Evolutionary conservation across 495 filamentous ascomycete species (phyloP).

Genomic region (Lineolata rhizophorae): DNA sequence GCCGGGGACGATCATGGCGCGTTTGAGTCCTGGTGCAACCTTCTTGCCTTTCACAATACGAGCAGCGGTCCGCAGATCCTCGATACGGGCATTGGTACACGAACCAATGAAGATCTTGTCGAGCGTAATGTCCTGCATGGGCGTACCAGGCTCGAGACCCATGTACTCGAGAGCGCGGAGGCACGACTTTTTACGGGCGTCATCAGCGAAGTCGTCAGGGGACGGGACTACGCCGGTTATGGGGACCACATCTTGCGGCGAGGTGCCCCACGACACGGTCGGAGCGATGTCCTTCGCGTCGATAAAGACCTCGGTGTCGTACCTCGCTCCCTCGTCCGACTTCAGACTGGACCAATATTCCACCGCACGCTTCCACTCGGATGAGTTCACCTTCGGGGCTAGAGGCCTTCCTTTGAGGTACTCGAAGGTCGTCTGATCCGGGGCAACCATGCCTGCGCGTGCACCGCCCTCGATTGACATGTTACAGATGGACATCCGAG

Average conservation of each 20-base stretch:
- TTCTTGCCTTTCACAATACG: conserved; percentile 68
- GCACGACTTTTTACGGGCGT: conserved; percentile 55
- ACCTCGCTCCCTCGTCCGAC: conserved; percentile 68
- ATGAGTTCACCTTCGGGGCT: conserved; percentile 59
- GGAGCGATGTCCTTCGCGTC: conserved; percentile 82
- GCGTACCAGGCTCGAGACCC: conserved; percentile 67
- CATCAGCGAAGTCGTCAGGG: conserved; percentile 63
- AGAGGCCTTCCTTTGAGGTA: conserved; percentile 83
- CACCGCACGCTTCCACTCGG: conserved; percentile 77
- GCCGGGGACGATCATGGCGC: conserved; percentile 89
- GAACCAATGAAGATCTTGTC: conserved; percentile 98
- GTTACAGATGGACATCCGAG: conserved; percentile 97
- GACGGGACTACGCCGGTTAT: conserved; percentile 80
- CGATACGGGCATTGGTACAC: conserved; percentile 92
- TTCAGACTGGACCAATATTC: conserved; percentile 75
- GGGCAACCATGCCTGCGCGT: conserved; percentile 88
- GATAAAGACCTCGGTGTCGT: conserved; percentile 68
- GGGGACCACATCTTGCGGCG: conserved; percentile 82
- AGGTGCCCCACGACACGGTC: conserved; percentile 93
- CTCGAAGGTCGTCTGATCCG: conserved; percentile 81
- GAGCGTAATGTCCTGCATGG: conserved; percentile 71
- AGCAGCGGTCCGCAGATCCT: conserved; percentile 81
- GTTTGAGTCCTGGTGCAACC: conserved; percentile 68
- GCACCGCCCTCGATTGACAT: conserved; percentile 99
- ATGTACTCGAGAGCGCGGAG: conserved; percentile 82